Evolutionary conservation across 2,329 filamentous ascomycete species (phyloP), one percentile per base, ranked within the genome.

Genomic region (Fusarium falciforme): DNA sequence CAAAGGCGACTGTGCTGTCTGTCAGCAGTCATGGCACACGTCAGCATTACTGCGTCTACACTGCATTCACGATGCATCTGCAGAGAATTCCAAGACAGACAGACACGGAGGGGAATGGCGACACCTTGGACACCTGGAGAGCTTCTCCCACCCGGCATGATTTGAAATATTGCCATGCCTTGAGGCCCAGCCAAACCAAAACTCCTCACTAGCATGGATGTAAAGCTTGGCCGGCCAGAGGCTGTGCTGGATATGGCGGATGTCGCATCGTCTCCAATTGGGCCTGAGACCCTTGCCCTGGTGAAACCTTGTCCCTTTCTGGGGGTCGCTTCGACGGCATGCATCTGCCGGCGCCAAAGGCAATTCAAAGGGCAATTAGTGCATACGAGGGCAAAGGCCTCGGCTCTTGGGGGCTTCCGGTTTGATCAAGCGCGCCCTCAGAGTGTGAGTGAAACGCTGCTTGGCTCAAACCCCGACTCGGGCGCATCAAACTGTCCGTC

Each of bases 401-500:
- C 55, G 55, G 55, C 33, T 42, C 20, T 27, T 63, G 29, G 29
- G 12, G 33, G 29, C 33, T 31, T 42, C 61, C 61, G 61, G 61
- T 63, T 55, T 54, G 61, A 52, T 55, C 33, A 63, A 55, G 47
- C 61, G 61, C 61, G 27, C 55, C 22, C 10, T 29, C 14, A n/a
- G 25, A 60, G n/a, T 4, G 11, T 6, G 17, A n/a, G 17, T 54
- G 33, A 54, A 71, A 71, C 70, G 47, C 59, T 57, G 42, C 27
- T 35, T 33, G 52, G 49, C n/a, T 14, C 22, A 47, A 6, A 33
- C 52, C 31, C 64, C 55, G 61, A 42, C 44, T 59, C 71, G 71
- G 71, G 71, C 36, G 20, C 38, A 68, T 73, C 67, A 74, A 59
- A 74, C 71, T 71, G 44, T 68, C 71, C 67, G 71, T 52, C 49